These are phyloP conservation scores for Pisolithus marmoratus DNA, from an alignment of 768 basidiomycete genomes.

Conservation along the genomic window DNA sequence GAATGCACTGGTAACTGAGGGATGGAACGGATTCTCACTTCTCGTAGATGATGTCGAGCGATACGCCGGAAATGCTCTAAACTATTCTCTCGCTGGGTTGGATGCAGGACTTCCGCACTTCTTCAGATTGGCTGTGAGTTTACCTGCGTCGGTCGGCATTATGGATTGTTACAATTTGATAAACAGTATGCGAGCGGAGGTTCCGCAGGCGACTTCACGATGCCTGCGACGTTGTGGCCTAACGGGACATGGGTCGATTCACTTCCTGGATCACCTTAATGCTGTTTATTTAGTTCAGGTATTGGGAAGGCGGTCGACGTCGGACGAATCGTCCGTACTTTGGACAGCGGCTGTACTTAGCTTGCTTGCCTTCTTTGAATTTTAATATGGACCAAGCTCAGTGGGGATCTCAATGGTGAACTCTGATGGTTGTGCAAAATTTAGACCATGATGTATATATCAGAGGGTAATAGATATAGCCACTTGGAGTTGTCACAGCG, in stretches of 20 bases:
- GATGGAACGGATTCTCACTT: conserved; percentile 74
- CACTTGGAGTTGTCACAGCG: too few species aligned
- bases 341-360: too few species aligned
- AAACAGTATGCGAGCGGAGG: conserved; percentile 44
- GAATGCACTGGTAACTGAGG: conserved; percentile 19
- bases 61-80: conserved; percentile 63
- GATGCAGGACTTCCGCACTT: conserved; percentile 62
- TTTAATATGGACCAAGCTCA: neutral
- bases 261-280: conserved; percentile 54
- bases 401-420: neutral
- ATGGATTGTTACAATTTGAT: conserved; percentile 1
- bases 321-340: too few species aligned
- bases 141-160: neutral
- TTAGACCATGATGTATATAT: too few species aligned
- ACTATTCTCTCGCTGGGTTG: conserved; percentile 63
- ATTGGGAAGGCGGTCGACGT: too few species aligned
- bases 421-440: too few species aligned
- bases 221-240: conserved; percentile 66
- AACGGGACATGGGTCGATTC: conserved; percentile 84
- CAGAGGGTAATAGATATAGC: too few species aligned
- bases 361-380: too few species aligned
- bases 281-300: neutral
- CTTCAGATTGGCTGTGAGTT: conserved; percentile 71
- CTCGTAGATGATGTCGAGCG: conserved; percentile 85
- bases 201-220: conserved; percentile 70